Base-by-base conservation (phyloP, 306 rosid species). In the Quercus engelmannii region DNA sequence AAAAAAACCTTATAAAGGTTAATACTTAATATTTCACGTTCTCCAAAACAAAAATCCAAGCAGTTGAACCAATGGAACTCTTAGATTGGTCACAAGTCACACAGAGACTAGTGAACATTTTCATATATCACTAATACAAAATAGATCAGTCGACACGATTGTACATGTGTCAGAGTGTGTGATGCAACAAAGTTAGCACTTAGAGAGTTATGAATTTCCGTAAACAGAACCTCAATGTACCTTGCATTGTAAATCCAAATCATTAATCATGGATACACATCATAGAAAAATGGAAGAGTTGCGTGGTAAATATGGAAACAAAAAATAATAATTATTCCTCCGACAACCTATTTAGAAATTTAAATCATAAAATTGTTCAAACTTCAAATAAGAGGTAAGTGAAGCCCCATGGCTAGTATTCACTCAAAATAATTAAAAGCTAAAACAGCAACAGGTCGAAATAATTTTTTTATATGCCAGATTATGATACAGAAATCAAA, bases 91-190 rank as follows among this genome's bases (percentile, higher is more conserved):
- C 69, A 14, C 35, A 87, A 57, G 38, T n/a, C 38, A 35, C 41
- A 55, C 51, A 46, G n/a, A 68, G 84, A 52, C 54, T 61, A 12
- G 20, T 28, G 38, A 73, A 38, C 73, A 76, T 31, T 54, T 64
- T 55, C 26, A 64, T 79, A 5, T 31, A 70, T 14, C 72, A 73
- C 56, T 31, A 63, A 38, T 21, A 63, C 73, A 68, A 76, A 77
- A 76, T 73, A n/a, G 23, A 76, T 55, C 49, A 69, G 68, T 69
- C 58, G 1, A 23, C 43, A 59, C 17, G 13, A 62, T 62, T 62
- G 33, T 6, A 21, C 59, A 6, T 6, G 65, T 25, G 30, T 58
- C 69, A n/a, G 46, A 12, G 43, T 18, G 19, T 62, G 74, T 46
- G 20, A 38, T 0, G 8, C 9, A 28, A 25, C 3, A 62, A 62